Base-by-base conservation (phyloP, 2,329 filamentous ascomycete genomes). In the Tolypocladium sp. region DNA sequence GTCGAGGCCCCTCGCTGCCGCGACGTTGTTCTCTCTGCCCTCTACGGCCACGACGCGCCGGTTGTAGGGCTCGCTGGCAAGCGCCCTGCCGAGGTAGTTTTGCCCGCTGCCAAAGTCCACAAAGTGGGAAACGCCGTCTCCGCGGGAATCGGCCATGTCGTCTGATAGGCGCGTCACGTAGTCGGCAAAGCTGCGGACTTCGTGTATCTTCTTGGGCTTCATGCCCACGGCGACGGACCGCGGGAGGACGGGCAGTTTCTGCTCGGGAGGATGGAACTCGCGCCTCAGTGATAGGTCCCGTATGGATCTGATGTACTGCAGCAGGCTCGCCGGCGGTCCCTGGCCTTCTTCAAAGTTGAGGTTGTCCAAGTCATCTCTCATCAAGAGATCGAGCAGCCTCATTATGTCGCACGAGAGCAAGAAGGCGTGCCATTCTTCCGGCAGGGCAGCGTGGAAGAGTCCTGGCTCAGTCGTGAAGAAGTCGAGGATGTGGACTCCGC, bases 101-200 rank as follows among this genome's bases (percentile, higher is more conserved):
- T 97, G 93, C 0, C 94, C 94, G 57, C 92, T 96, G 35, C 94
- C 94, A 73, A 97, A 96, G 74, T 99, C 94, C 55, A 97, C 88
- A 60, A 96, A 86, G 75, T 97, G 92, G 0, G 91, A 90, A 61
- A 97, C 86, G 17, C 80, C 74, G 55, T 78, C 74, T 0, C 78
- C 76, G 49, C 87, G 81, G 1, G 83, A 76, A 2, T 77, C 69
- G 3, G 83, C 80, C 30, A 96, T 81, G 35, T 82, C 80, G 58
- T 75, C 73, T 0, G 83, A 79, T 12, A 88, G 75, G 3, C 75
- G 68, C 56, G 91, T 82, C 57, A 97, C 84, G 67, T 93, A 97
- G 63, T 83, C 83, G n/a, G 93, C 89, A 69, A 97, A 97, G 69
- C 94, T 86, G 61, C 86, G 83, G 38, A 97, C 94, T 76, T 99